Evolutionary conservation across 495 filamentous ascomycete species (phyloP), one percentile per base, ranked within the genome.

Genomic region (Daldinia grandis): DNA sequence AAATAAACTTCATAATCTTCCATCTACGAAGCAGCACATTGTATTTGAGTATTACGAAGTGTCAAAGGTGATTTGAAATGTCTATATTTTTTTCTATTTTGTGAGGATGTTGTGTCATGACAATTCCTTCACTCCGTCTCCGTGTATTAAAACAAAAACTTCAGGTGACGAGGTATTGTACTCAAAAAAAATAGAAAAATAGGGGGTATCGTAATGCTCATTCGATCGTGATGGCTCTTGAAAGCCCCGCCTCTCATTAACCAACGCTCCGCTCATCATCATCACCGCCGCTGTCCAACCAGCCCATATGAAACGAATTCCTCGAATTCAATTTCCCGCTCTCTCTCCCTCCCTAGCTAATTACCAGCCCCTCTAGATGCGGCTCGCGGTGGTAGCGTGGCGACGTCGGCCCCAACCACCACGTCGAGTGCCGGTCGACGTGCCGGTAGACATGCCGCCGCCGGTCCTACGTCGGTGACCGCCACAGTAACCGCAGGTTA

Each of bases 401-500:
- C 76, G 58, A 49, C 79, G 77, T 10, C 76, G 65, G 6, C 77
- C 51, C 38, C 75, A 50, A 5, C 77, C 73, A 8, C 76, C 72
- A 24, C 76, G 75, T 0, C 77, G 69, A 21, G 74, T 55, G 31
- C 67, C 54, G 28, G 63, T 72, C 5, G 72, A 61, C 27, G 68
- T 66, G 42, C 42, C 72, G 65, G 37, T 61, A 0, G 62, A 57
- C 14, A 60, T 53, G n/a, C 51, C 33, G 47, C 54, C 35, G 24
- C 35, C 31, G 3, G 42, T 21, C 8, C 12, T 35, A 9, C 56
- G 66, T 10, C 76, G 75, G 30, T 76, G 69, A 17, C 79, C 71
- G 40, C 81, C 78, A 69, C 79, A 82, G 64, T 73, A 76, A 54
- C 92, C 88, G 83, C 94, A 98, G 47, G 94, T 97, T 60, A 98